Evolutionary conservation across 2,329 filamentous ascomycete species (phyloP).

Genomic region (Coniochaeta prunicola): DNA sequence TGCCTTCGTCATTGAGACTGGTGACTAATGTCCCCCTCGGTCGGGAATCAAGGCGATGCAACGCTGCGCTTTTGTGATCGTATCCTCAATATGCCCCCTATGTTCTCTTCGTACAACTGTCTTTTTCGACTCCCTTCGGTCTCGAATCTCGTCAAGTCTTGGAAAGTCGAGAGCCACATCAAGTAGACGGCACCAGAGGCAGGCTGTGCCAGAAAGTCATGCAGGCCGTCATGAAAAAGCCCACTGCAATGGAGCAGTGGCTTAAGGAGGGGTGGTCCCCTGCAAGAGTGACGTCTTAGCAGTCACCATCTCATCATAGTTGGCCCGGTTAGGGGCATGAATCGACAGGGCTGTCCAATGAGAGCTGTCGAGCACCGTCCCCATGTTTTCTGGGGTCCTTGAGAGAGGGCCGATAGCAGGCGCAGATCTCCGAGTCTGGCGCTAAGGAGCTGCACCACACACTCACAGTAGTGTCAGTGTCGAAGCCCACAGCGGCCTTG

Average conservation of each 20-base stretch:
- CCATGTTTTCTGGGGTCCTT: neutral
- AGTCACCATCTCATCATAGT: neutral
- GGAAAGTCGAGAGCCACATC: neutral
- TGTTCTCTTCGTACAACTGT: neutral
- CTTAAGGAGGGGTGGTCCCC: neutral
- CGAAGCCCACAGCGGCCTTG: neutral
- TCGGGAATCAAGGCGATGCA: neutral
- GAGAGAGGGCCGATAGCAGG: neutral
- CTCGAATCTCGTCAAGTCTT: neutral
- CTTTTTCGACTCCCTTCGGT: neutral
- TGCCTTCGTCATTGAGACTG: neutral
- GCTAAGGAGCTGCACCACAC: neutral
- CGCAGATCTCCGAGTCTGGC: neutral
- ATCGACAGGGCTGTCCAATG: slow-evolving; percentile 1
- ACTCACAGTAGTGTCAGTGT: neutral
- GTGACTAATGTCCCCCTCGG: neutral
- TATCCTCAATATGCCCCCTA: neutral
- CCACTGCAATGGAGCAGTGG: neutral
- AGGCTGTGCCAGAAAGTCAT: neutral
- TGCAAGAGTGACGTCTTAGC: slow-evolving; percentile 2
- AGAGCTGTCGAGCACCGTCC: neutral
- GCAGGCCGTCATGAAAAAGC: neutral
- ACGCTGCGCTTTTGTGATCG: neutral
- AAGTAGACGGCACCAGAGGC: neutral
- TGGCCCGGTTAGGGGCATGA: neutral